Evolutionary conservation across 169 alveolate genomes (phyloP).

Genomic region (Cryptosporidium andersoni): DNA sequence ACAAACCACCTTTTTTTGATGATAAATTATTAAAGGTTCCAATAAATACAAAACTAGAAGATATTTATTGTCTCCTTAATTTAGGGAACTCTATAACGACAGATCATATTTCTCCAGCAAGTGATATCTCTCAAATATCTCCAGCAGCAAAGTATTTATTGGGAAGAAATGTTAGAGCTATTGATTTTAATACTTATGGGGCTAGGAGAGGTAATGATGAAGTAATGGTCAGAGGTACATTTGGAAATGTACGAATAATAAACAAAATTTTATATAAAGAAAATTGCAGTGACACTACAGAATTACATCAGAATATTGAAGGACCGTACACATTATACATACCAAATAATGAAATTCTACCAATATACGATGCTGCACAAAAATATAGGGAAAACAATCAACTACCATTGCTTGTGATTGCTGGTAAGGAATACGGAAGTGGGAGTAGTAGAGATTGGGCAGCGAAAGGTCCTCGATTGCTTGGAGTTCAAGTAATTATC

Average conservation of each 20-base stretch:
- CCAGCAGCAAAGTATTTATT: constrained; percentile 91
- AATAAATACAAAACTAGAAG: constrained; percentile 76
- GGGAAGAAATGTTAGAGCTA: constrained; percentile 83
- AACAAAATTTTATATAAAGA: constrained; percentile 86
- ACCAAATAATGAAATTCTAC: constrained; percentile 88
- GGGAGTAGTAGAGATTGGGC: constrained; percentile 99
- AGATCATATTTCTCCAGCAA: constrained; percentile 98
- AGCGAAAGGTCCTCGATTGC: constrained; percentile 94
- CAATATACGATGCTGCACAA: constrained; percentile 93
- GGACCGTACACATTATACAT: constrained; percentile 93
- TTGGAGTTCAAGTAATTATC: constrained; percentile 93
- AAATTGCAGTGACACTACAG: too few species aligned
- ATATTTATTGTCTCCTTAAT: constrained; percentile 81
- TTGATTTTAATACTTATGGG: constrained; percentile 95
- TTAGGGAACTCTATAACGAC: constrained; percentile 96
- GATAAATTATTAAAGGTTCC: constrained; percentile 15
- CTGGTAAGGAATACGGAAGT: constrained; percentile 94
- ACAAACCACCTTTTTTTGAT: too few species aligned
- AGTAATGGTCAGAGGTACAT: constrained; percentile 96
- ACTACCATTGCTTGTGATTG: constrained; percentile 75
- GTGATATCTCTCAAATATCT: constrained; percentile 92
- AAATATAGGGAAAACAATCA: constrained; percentile 74
- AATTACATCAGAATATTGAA: constrained; percentile 36
- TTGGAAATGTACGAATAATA: constrained; percentile 93
- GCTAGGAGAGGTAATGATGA: constrained; percentile 96